phyloP scores from a whole-genome alignment of 257 asterid species.

The Penstemon barbatus region DNA sequence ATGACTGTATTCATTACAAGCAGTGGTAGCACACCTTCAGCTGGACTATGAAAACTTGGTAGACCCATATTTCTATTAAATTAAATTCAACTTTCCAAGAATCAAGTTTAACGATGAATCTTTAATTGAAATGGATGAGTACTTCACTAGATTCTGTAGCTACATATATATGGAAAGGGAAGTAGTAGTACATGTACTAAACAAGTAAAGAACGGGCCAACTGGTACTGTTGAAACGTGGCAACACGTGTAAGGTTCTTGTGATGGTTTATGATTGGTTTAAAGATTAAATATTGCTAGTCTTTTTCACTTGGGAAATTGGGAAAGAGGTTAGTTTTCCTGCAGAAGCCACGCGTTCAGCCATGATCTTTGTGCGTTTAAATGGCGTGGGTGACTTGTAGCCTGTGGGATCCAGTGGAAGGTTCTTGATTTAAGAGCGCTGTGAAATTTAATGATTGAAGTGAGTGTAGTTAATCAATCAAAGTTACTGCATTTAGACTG shows the following conservation, averaged over 20 bases:
- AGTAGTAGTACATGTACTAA: neutral
- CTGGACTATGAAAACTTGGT: constrained; percentile 41
- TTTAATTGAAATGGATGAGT: neutral
- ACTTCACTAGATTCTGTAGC: too few species aligned
- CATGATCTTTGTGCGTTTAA: constrained; percentile 16
- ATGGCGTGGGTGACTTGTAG: constrained; percentile 1
- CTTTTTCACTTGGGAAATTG: neutral
- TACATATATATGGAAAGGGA: too few species aligned
- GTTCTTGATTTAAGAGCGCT: constrained; percentile 15
- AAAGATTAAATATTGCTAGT: neutral
- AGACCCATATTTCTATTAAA: constrained; percentile 39
- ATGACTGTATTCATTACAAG: constrained; percentile 46
- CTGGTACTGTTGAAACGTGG: constrained; percentile 25
- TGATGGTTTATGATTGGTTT: neutral
- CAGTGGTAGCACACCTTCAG: constrained; percentile 49
- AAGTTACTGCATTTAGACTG: constrained; percentile 6
- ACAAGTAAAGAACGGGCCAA: neutral
- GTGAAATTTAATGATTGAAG: constrained; percentile 4
- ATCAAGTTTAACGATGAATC: neutral
- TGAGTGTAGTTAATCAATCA: neutral
- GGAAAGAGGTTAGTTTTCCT: neutral
- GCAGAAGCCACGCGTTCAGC: constrained; percentile 23
- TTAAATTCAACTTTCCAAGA: neutral
- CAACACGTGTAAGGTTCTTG: constrained; percentile 34
- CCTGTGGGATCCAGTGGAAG: constrained; percentile 14